phyloP scores from a whole-genome alignment of 108 stramenopile genomes.

The Pelagomonas calceolata region DNA sequence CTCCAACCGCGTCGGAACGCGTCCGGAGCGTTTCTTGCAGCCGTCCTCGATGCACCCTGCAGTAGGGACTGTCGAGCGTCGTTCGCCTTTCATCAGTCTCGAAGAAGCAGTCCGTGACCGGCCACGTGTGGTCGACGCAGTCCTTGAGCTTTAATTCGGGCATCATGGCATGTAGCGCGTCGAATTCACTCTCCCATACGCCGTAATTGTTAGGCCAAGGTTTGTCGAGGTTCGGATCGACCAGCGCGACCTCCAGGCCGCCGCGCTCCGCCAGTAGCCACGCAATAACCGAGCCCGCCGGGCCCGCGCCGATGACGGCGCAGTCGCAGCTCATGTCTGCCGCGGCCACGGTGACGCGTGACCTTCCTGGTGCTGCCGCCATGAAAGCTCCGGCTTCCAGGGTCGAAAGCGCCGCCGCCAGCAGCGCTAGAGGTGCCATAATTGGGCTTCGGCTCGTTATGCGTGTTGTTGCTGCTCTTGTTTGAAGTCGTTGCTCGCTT shows the following conservation, averaged over 20 bases:
- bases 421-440: no score
- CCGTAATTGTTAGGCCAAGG: constrained; percentile 81
- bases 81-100: constrained; percentile 58
- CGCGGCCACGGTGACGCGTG: no score
- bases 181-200: constrained; percentile 88
- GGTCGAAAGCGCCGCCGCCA: no score
- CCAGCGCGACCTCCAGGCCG: constrained; percentile 56
- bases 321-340: no score
- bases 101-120: constrained; percentile 78
- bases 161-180: constrained; percentile 44
- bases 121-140: constrained; percentile 63
- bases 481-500: no score
- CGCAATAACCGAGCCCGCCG: not conserved
- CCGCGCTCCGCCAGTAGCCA: constrained; percentile 30
- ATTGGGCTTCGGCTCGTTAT: no score
- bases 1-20: constrained; percentile 13
- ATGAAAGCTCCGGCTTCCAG: no score
- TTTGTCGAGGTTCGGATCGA: constrained; percentile 60
- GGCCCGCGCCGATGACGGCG: not conserved
- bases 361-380: no score
- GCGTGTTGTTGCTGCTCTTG: no score
- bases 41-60: constrained; percentile 57
- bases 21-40: constrained; percentile 43
- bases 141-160: constrained; percentile 30
- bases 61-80: constrained; percentile 68